Evolutionary conservation across 2,329 filamentous ascomycete genomes (phyloP), one percentile per base, ranked within the genome.

Genomic region (Colletotrichum simmondsii): DNA sequence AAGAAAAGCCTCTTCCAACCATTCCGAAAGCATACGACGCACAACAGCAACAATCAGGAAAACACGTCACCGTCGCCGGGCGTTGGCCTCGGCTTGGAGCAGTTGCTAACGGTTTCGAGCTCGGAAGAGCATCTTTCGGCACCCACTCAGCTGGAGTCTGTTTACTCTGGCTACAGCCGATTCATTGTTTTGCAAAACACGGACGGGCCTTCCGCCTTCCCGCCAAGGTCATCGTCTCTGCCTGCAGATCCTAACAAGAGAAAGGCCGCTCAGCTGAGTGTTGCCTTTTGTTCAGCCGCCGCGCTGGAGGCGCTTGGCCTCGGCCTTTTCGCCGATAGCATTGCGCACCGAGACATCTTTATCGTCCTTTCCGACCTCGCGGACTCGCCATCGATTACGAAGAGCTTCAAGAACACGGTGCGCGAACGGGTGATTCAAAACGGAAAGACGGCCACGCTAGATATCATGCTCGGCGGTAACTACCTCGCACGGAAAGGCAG

Each of bases 281-380:
- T 90, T 37, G 79, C 83, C 8, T 87, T 84, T 77, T 85, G 84
- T 75, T 88, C 87, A 1, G 80, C 82, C 7, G 82, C 84, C 12
- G 84, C 88, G 60, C 80, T 87, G 0, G 84, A 87, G 12, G 79
- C 88, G 12, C 82, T 91, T 1, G 84, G 81, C 14, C 80, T 84
- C 0, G 79, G 78, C 0, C 46, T 79, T 11, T 81, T 81, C 0
- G 74, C 79, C 19, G 79, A 77, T 5, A 77, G 77, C 12, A 79
- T 83, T 62, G 77, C 83, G 60, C 83, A 86, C 59, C 84, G 83
- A 74, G 88, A 91, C 72, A 82, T 90, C 14, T 91, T 91, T 77
- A 83, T 85, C 53, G 85, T 90, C n/a, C 83, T 91, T 5, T 79
- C 82, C 5, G 83, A 87, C n/a, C 83, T 86, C 57, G 82, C 84